Conservation (phyloP, 1,284 basidiomycete species). For the Melampsora americana region DNA sequence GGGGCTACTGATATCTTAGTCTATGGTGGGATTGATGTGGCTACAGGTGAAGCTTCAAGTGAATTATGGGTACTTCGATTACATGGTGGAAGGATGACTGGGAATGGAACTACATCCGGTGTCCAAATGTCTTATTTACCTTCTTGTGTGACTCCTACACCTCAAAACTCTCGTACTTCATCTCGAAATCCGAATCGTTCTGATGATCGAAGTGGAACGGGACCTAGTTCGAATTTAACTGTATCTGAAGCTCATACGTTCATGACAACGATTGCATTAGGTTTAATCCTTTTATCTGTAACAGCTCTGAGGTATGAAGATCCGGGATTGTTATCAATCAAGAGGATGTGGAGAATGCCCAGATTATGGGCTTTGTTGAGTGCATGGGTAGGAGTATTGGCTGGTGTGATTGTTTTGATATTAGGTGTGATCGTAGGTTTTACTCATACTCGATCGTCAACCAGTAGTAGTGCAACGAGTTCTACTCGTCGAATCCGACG, state of each 20-base stretch:
- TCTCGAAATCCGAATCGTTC: background rate
- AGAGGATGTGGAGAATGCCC: constrained; percentile 13
- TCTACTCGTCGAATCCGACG: background rate
- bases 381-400: constrained; percentile 7
- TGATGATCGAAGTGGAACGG: background rate
- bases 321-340: constrained; percentile 22
- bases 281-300: constrained; percentile 7
- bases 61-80: constrained; percentile 73
- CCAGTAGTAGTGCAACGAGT: background rate
- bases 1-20: constrained; percentile 67
- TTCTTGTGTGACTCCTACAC: constrained; percentile 25
- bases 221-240: background rate
- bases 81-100: constrained; percentile 62
- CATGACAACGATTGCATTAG: constrained; percentile 15
- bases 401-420: background rate
- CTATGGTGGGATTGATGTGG: constrained; percentile 68
- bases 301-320: constrained; percentile 30
- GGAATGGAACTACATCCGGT: constrained; percentile 23
- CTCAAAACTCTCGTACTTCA: constrained; percentile 7
- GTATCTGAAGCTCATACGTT: constrained; percentile 13
- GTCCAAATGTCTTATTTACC: constrained; percentile 24
- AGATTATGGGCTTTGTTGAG: constrained; percentile 26
- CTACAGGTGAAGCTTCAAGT: constrained; percentile 63
- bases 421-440: constrained; percentile 12
- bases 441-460: constrained; percentile 9